Conservation (phyloP, 2,329 filamentous ascomycete genomes). For the Penicillium sp. region DNA sequence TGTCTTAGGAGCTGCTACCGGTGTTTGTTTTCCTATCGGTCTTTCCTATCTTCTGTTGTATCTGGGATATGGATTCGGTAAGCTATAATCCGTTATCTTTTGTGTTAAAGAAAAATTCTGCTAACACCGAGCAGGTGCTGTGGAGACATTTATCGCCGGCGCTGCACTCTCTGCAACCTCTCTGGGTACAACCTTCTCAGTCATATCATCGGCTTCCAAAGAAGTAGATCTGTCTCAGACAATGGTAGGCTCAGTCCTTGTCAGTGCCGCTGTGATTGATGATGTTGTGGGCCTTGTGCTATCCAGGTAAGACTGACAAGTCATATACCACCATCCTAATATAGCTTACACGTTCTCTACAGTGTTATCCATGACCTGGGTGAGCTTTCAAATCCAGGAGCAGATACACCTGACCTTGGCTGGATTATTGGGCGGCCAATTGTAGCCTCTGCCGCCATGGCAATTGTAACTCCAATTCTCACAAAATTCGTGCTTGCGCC, state of each 20-base stretch:
- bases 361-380: constrained; percentile 41
- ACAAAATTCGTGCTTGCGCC: constrained; percentile 47
- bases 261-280: constrained; percentile 54
- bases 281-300: constrained; percentile 52
- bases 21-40: constrained; percentile 53
- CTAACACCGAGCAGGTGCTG: constrained; percentile 23
- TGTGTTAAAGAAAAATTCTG: not conserved
- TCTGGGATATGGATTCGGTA: constrained; percentile 49
- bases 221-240: constrained; percentile 49
- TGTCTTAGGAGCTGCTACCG: constrained; percentile 47
- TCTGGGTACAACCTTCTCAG: constrained; percentile 36
- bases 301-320: constrained; percentile 22
- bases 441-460: constrained; percentile 42
- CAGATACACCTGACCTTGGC: constrained; percentile 33
- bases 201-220: constrained; percentile 35
- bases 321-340: too few relatives aligned
- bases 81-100: not conserved
- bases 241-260: constrained; percentile 49
- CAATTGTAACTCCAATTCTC: constrained; percentile 38
- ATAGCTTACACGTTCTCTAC: not conserved
- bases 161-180: constrained; percentile 36
- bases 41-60: constrained; percentile 51
- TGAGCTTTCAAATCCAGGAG: constrained; percentile 17
- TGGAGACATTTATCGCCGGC: constrained; percentile 39
- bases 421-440: constrained; percentile 46